A percentile compares a stretch with the other conserved stretches of the same genome.
Conservation (phyloP, 371 early-diverging fungal genomes). For the Mortierella sp. region DNA sequence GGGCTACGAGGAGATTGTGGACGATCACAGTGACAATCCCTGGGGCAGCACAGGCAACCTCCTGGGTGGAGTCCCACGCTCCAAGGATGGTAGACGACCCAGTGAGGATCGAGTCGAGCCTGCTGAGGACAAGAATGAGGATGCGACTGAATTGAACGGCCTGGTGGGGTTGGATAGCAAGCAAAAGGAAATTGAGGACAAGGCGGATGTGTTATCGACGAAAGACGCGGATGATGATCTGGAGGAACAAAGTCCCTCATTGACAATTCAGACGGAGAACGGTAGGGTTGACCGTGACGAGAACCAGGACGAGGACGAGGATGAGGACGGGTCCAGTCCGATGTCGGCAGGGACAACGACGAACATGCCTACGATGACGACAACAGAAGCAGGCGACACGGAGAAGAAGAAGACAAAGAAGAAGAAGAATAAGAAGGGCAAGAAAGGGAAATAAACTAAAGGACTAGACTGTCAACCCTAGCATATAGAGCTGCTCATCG, state of each 20-base stretch:
- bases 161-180: not conserved
- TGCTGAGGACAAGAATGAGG: not conserved
- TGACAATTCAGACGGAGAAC: not conserved
- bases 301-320: slow-evolving; percentile 10
- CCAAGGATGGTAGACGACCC: not conserved
- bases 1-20: slow-evolving; percentile 32
- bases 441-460: slow-evolving; percentile 21
- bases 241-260: not conserved
- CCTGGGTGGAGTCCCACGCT: not conserved
- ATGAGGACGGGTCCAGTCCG: slow-evolving; percentile 1
- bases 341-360: not conserved
- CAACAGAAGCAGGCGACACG: not conserved
- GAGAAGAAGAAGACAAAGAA: slow-evolving; percentile 49
- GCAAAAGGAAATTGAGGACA: slow-evolving; percentile 4
- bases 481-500: not conserved
- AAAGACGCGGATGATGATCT: not conserved
- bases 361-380: not conserved
- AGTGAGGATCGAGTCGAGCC: not conserved
- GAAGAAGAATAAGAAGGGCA: slow-evolving; percentile 39
- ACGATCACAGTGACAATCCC: slow-evolving; percentile 23
- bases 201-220: not conserved
- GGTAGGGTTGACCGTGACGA: not conserved
- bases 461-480: not conserved
- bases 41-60: slow-evolving; percentile 41
- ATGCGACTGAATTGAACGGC: not conserved